Evolutionary conservation across 164 flowering plant genomes (phyloP), one percentile per base, ranked within the genome.

Genomic region (Magnolia sinica): DNA sequence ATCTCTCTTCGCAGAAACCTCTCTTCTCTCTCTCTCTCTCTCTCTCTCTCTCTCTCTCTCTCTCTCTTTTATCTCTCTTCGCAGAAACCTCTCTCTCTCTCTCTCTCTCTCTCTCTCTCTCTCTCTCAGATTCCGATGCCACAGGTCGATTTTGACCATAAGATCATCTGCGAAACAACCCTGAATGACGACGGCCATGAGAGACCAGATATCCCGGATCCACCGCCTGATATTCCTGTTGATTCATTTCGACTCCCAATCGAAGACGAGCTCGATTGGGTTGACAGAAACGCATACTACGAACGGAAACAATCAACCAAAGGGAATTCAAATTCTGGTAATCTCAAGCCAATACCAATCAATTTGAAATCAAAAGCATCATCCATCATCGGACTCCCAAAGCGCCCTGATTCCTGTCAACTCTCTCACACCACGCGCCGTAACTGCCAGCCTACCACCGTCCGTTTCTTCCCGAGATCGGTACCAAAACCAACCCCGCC

Each of bases 241-340:
- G 94, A 91, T 10, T 94, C 98, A 0, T 92, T 91, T 76, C 88
- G 87, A 82, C 88, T 94, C 8, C 89, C 96, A 3, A 85, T 85
- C 52, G 96, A 90, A 73, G 92, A 89, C 10, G 93, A 88, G 78
- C 7, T 86, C 68, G 98, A 92, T 8, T 92, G 97, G 98, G 84
- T 91, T 72, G 90, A 91, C 59, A 86, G 87, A 0, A 87, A 90
- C 82, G 93, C 90, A 18, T 81, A 84, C 75, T 83, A 66, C 74
- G 92, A 93, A 73, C 82, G 98, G 2, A 89, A 88, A 59, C 0
- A 65, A 24, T 74, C 76, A 45, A 74, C 76, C 37, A 74, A 51
- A 65, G 76, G 75, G 20, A 8, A 8, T 19, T 91, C 73, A 14
- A 76, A 50, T 18, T 64, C 71, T n/a, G 20, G 73, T 2, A 8